phyloP scores from a whole-genome alignment of 306 rosid genomes.

The Gleditsia sinensis region DNA sequence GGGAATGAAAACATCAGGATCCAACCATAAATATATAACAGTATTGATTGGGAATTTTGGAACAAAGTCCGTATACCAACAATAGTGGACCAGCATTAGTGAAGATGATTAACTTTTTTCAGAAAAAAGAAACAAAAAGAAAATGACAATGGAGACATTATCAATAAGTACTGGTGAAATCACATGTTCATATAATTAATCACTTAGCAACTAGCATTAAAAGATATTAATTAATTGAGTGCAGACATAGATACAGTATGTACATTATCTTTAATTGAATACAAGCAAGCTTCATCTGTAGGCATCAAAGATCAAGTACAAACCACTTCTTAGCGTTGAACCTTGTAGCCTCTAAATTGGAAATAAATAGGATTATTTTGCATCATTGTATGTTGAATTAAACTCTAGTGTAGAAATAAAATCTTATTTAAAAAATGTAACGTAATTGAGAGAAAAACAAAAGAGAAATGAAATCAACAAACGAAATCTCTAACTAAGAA shows the following conservation, averaged over 20 bases:
- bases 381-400: not conserved
- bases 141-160: not conserved
- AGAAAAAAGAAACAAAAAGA: not conserved
- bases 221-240: slow-evolving; percentile 5
- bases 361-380: not conserved
- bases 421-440: not conserved
- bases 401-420: slow-evolving; percentile 12
- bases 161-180: not conserved
- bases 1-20: slow-evolving; percentile 28
- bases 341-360: slow-evolving; percentile 6
- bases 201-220: not conserved
- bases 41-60: slow-evolving; percentile 31
- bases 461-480: not conserved
- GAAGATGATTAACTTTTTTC: slow-evolving; percentile 14
- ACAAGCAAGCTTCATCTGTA: not conserved
- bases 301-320: not conserved
- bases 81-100: slow-evolving; percentile 24
- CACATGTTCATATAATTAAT: slow-evolving; percentile 16
- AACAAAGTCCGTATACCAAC: slow-evolving; percentile 29
- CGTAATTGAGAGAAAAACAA: not conserved
- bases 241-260: not conserved
- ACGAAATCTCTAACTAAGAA: not conserved
- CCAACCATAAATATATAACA: slow-evolving; percentile 8
- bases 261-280: slow-evolving; percentile 4
- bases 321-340: not conserved